Evolutionary conservation across 2,329 filamentous ascomycete species (phyloP), one percentile per base, ranked within the genome.

Genomic region (Aspergillus tanneri): DNA sequence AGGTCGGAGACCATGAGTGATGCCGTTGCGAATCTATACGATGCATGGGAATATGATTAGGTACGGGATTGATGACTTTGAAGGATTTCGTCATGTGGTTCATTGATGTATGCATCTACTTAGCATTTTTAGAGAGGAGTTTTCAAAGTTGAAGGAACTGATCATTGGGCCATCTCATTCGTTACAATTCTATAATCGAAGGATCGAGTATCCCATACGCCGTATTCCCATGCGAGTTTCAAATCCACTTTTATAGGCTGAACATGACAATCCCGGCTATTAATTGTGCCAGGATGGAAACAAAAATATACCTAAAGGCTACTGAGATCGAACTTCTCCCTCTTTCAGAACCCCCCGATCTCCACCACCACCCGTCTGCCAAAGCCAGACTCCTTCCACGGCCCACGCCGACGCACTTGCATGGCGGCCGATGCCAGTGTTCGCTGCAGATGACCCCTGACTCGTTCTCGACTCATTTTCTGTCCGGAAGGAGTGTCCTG

Each of bases 361-460:
- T 19, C 71, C 66, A 69, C 74, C 77, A 71, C 71, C 82, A 64
- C 87, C 87, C 77, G 87, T 64, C 77, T 87, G 56, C 89, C 89
- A 91, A 52, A 95, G 69, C 91, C 92, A 96, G 12, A 96, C 72
- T 1, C 90, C 91, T 68, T 97, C 92, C 3, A 87, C 84, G 9
- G 92, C 91, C 76, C 91, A 95, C 0, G 87, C 86, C 61, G 84
- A 82, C 41, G 88, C 89, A 48, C 89, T 92, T 50, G 87, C 75
- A 75, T 96, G 91, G 0, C 84, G 64, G 5, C 70, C 69, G 50
- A 72, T 60, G 5, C 65, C 60, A 5, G 61, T 65, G 10, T 32
- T 32, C n/a, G 22, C 12, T 21, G 38, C 30, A 3, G 48, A 11
- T 2, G 25, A 7, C 5, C 38, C 37, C 7, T 24, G 37, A 30